Conservation (phyloP, 805 yeast genomes). For the Ogataea salicorniae region DNA sequence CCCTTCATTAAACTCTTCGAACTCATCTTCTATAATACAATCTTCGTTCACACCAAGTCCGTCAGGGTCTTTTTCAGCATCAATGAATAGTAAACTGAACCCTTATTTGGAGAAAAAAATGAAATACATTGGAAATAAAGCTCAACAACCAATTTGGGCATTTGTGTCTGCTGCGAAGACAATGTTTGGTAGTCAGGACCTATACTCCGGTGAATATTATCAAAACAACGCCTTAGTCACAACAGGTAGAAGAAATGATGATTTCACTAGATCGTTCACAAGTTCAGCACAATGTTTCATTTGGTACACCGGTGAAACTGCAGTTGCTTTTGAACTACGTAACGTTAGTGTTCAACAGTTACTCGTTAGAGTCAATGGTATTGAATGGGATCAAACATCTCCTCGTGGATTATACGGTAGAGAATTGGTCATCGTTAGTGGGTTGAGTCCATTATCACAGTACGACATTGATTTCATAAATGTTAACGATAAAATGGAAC, state of each 20-base stretch:
- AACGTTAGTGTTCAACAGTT: slow-evolving; percentile 39
- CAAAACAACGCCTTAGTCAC: slow-evolving; percentile 34
- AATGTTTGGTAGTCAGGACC: slow-evolving; percentile 40
- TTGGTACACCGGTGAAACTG: slow-evolving; percentile 47
- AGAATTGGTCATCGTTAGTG: slow-evolving; percentile 54
- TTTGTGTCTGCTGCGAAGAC: slow-evolving; percentile 46
- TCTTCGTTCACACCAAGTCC: slow-evolving; percentile 1
- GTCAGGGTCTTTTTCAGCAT: not conserved
- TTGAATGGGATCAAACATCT: slow-evolving; percentile 63
- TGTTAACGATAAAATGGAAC: slow-evolving; percentile 27
- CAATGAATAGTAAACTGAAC: slow-evolving; percentile 12
- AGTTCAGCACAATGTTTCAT: slow-evolving; percentile 34
- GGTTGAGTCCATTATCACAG: slow-evolving; percentile 58
- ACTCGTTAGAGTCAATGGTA: slow-evolving; percentile 54
- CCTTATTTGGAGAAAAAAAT: slow-evolving; percentile 24
- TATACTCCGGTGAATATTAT: slow-evolving; percentile 37
- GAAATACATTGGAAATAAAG: slow-evolving; percentile 14
- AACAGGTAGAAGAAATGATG: slow-evolving; percentile 29
- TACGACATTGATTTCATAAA: slow-evolving; percentile 50
- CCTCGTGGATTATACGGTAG: slow-evolving; percentile 43
- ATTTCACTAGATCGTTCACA: slow-evolving; percentile 19
- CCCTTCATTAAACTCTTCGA: slow-evolving; percentile 13
- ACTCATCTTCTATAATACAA: not conserved
- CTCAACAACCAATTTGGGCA: slow-evolving; percentile 50
- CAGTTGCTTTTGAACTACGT: slow-evolving; percentile 46